These are phyloP conservation scores for Diplodia scrobiculata DNA, from an alignment of 2,329 filamentous ascomycete species.

Conservation along the genomic window DNA sequence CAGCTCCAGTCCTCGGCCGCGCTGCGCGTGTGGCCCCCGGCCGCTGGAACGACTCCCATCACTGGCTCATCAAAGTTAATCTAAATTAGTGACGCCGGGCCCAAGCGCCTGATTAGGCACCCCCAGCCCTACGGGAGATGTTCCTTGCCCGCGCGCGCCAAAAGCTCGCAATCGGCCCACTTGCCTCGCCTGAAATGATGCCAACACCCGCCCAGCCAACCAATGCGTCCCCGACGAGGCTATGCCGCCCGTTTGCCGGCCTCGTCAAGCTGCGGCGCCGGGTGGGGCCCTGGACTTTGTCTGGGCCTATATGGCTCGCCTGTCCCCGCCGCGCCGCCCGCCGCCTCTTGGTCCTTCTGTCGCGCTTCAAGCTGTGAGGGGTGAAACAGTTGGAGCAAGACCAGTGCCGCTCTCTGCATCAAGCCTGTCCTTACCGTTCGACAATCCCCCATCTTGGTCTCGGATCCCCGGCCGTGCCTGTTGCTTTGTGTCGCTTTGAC, in stretches of 20 bases:
- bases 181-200: slow-evolving; percentile 10
- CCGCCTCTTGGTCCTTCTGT: neutral
- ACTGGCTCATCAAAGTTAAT: slow-evolving; percentile 19
- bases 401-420: neutral
- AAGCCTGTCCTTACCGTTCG: neutral
- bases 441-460: neutral
- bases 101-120: slow-evolving; percentile 13
- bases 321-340: neutral
- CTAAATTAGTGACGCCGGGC: neutral
- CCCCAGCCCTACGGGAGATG: slow-evolving; percentile 26
- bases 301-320: slow-evolving; percentile 6
- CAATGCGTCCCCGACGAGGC: neutral
- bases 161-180: slow-evolving; percentile 16
- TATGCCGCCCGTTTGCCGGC: slow-evolving; percentile 8
- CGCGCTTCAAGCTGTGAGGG: neutral
- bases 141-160: neutral
- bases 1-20: neutral
- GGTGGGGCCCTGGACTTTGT: neutral
- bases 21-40: neutral
- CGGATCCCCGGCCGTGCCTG: neutral
- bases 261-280: slow-evolving; percentile 11
- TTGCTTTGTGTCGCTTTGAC: neutral
- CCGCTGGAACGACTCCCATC: neutral
- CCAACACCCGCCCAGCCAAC: neutral
- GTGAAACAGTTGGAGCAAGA: slow-evolving; percentile 9